Conservation (phyloP, 2,329 filamentous ascomycete genomes). For the Colletotrichum agaves region DNA sequence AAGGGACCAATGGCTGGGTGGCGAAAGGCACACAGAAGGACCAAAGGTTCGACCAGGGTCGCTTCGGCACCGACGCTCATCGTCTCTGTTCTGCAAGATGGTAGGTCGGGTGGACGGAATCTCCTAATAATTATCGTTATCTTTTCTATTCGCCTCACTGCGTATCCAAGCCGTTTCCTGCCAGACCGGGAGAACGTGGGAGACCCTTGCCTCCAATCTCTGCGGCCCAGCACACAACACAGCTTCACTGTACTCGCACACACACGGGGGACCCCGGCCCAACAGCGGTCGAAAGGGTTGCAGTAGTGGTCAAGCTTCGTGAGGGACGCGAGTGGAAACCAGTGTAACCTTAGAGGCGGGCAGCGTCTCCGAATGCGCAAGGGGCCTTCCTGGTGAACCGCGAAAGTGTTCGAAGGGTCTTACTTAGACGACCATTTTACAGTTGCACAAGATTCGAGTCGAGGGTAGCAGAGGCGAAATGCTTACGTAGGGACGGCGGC, state of each 20-base stretch:
- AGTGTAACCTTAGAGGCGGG: conserved; percentile 34
- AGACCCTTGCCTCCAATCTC: conserved; percentile 15
- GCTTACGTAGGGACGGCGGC: conserved; percentile 5
- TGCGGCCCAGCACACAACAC: conserved; percentile 14
- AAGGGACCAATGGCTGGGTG: conserved; percentile 35
- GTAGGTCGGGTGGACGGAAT: conserved; percentile 13
- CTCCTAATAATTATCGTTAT: conserved; percentile 11
- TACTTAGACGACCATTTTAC: conserved; percentile 15
- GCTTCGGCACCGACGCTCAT: conserved; percentile 16
- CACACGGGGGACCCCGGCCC: conserved; percentile 9
- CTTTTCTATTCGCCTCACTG: conserved; percentile 12
- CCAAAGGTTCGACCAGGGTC: conserved; percentile 32
- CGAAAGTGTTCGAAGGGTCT: conserved; percentile 19
- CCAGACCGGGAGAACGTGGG: conserved; percentile 27
- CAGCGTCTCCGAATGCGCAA: conserved; percentile 37
- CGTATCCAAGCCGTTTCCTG: conserved; percentile 32
- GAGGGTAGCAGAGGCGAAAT: conserved; percentile 17
- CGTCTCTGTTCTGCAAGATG: conserved; percentile 5
- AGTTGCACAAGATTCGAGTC: conserved; percentile 18
- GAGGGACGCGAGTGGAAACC: conserved; percentile 27
- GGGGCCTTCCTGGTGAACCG: conserved; percentile 35
- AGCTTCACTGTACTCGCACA: not conserved
- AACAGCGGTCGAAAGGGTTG: conserved; percentile 33
- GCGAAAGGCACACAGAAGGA: too few relatives aligned
- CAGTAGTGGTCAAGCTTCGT: conserved; percentile 27